Percentiles rank a stretch among this genome's conserved stretches.
Evolutionary conservation across 208 protist species (phyloP).

Genomic region (Porcisia hertigi): DNA sequence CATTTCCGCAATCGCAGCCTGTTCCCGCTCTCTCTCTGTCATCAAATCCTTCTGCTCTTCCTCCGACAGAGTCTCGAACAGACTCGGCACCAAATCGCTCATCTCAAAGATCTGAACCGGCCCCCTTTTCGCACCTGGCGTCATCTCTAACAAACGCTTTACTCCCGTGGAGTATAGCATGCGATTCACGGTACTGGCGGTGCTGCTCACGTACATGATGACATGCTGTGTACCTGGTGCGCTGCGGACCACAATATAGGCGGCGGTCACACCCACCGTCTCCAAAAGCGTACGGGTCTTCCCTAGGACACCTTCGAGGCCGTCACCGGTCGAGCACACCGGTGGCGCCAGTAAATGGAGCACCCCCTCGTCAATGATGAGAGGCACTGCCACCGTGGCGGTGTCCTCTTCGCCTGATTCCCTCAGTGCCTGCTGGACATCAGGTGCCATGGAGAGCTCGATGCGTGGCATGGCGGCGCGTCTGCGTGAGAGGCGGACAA

Average conservation of each 20-base stretch:
- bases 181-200: slow-evolving; percentile 46
- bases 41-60: slow-evolving; percentile 52
- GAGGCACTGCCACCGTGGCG: slow-evolving; percentile 36
- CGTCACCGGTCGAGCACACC: slow-evolving; percentile 29
- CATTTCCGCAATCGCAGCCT: slow-evolving; percentile 58
- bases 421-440: slow-evolving; percentile 40
- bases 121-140: slow-evolving; percentile 29
- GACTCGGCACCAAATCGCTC: slow-evolving; percentile 37
- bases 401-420: slow-evolving; percentile 33
- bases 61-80: slow-evolving; percentile 48
- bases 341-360: slow-evolving; percentile 40
- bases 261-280: slow-evolving; percentile 28
- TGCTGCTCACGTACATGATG: slow-evolving; percentile 58
- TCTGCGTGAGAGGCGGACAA: background rate
- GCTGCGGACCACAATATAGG: slow-evolving; percentile 52
- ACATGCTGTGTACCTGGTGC: slow-evolving; percentile 31
- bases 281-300: slow-evolving; percentile 31
- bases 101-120: slow-evolving; percentile 39
- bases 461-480: slow-evolving; percentile 42
- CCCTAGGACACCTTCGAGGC: slow-evolving; percentile 39
- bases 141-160: slow-evolving; percentile 26
- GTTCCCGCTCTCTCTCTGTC: slow-evolving; percentile 68
- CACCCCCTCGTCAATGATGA: slow-evolving; percentile 56
- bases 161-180: slow-evolving; percentile 71
- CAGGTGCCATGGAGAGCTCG: slow-evolving; percentile 55